These are phyloP conservation scores for Conticribra guillardii DNA, from an alignment of 108 stramenopile genomes.

Conservation along the genomic window DNA sequence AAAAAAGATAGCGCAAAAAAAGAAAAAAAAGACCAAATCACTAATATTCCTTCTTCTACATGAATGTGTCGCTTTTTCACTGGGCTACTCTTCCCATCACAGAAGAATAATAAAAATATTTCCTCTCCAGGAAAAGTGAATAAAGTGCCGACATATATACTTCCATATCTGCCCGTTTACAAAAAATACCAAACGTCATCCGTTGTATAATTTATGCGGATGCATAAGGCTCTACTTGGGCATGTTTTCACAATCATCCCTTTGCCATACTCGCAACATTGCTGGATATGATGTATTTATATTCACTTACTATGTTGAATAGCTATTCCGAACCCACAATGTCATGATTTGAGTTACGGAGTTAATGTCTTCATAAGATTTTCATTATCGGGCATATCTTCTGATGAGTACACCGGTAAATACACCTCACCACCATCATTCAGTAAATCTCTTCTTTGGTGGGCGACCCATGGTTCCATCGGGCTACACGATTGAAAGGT, in stretches of 20 bases:
- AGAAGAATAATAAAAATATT: slow-evolving; percentile 6
- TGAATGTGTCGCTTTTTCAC: slow-evolving; percentile 55
- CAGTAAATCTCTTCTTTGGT: slow-evolving; percentile 79
- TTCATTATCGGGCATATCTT: slow-evolving; percentile 69
- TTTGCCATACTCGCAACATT: neutral
- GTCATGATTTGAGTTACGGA: too few species aligned
- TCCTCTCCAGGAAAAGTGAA: slow-evolving; percentile 51
- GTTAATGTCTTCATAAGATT: slow-evolving; percentile 70
- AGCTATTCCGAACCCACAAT: too few species aligned
- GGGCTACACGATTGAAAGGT: slow-evolving; percentile 14
- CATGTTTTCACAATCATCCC: too few species aligned
- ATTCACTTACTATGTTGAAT: slow-evolving; percentile 72
- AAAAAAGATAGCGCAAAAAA: too few species aligned
- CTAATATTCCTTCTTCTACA: too few species aligned
- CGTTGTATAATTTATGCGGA: slow-evolving; percentile 17
- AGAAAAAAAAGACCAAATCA: too few species aligned
- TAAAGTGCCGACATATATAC: slow-evolving; percentile 56
- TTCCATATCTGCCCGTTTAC: slow-evolving; percentile 18
- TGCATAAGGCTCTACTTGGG: slow-evolving; percentile 51
- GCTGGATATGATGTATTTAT: neutral
- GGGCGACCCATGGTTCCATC: slow-evolving; percentile 71
- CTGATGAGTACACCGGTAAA: slow-evolving; percentile 68
- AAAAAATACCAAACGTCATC: slow-evolving; percentile 34
- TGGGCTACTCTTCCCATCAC: slow-evolving; percentile 51
- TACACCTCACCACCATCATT: slow-evolving; percentile 76